Percentiles rank a stretch among this genome's conserved stretches.
Evolutionary conservation across 2,329 filamentous ascomycete genomes (phyloP).

Genomic region (Talaromyces sp.): DNA sequence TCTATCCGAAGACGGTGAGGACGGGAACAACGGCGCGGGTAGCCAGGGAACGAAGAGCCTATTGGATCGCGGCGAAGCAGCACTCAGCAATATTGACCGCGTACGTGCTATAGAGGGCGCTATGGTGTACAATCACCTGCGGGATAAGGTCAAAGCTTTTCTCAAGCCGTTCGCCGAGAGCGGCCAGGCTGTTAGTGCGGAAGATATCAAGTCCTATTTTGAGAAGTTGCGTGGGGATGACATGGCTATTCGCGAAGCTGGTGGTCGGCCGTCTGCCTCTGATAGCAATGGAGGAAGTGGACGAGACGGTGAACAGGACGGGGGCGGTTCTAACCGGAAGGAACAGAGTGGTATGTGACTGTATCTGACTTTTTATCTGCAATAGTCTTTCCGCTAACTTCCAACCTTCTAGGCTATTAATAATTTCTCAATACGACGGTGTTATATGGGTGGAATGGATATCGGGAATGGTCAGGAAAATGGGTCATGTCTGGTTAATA

Average conservation of each 20-base stretch:
- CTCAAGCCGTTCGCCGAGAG: slow-evolving; percentile 91
- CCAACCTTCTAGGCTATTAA: slow-evolving; percentile 5
- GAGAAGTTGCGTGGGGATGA: slow-evolving; percentile 89
- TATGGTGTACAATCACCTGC: slow-evolving; percentile 96
- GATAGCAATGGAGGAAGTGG: slow-evolving; percentile 24
- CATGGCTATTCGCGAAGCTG: slow-evolving; percentile 63
- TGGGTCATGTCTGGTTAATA: not conserved
- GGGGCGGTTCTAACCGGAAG: slow-evolving; percentile 34
- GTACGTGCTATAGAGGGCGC: slow-evolving; percentile 93
- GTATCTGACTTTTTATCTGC: not conserved
- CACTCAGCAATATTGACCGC: slow-evolving; percentile 84
- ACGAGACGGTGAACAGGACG: slow-evolving; percentile 16
- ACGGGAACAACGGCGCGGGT: slow-evolving; percentile 47
- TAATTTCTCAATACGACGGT: not conserved
- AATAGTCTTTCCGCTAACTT: not conserved
- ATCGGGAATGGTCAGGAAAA: not conserved
- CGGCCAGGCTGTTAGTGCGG: slow-evolving; percentile 80
- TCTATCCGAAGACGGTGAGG: slow-evolving; percentile 59
- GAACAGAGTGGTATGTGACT: slow-evolving; percentile 46
- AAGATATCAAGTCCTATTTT: slow-evolving; percentile 96
- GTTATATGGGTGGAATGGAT: not conserved
- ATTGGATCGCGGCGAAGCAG: slow-evolving; percentile 87
- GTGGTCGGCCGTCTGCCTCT: slow-evolving; percentile 48
- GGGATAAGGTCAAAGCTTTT: slow-evolving; percentile 93
- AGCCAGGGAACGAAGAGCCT: slow-evolving; percentile 76